phyloP scores from a whole-genome alignment of 306 rosid species.

The Trifolium subterraneum region DNA sequence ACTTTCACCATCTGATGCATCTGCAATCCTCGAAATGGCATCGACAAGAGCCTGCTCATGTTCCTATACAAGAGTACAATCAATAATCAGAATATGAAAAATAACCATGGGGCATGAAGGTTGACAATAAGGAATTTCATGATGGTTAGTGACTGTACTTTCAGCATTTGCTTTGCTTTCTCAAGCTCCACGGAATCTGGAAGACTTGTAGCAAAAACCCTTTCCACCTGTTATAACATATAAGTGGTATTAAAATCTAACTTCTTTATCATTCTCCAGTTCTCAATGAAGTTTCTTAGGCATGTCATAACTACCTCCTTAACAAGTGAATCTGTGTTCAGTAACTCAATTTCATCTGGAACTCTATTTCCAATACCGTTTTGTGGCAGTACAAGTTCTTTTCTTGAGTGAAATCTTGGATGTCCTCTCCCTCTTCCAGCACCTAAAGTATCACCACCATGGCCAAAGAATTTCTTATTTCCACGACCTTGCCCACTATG shows the following conservation, averaged over 20 bases:
- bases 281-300: constrained; percentile 26
- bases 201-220: constrained; percentile 50
- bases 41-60: constrained; percentile 65
- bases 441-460: constrained; percentile 50
- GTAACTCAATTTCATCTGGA: constrained; percentile 75
- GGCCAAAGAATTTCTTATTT: constrained; percentile 55
- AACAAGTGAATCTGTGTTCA: constrained; percentile 76
- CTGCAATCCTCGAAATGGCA: constrained; percentile 62
- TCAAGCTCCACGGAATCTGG: constrained; percentile 63
- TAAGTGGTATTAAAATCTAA: constrained; percentile 7
- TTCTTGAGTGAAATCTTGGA: constrained; percentile 58
- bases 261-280: neutral
- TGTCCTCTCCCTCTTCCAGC: constrained; percentile 78
- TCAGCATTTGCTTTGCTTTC: constrained; percentile 60
- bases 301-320: constrained; percentile 70
- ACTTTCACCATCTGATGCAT: constrained; percentile 69
- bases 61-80: constrained; percentile 47
- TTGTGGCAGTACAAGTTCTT: constrained; percentile 62
- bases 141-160: constrained; percentile 43
- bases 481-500: constrained; percentile 68
- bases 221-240: constrained; percentile 54
- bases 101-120: constrained; percentile 2
- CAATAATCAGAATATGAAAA: constrained; percentile 21
- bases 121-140: neutral
- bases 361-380: constrained; percentile 70